Conservation (phyloP, 768 basidiomycete species). For the Phylloporus scabripes region DNA sequence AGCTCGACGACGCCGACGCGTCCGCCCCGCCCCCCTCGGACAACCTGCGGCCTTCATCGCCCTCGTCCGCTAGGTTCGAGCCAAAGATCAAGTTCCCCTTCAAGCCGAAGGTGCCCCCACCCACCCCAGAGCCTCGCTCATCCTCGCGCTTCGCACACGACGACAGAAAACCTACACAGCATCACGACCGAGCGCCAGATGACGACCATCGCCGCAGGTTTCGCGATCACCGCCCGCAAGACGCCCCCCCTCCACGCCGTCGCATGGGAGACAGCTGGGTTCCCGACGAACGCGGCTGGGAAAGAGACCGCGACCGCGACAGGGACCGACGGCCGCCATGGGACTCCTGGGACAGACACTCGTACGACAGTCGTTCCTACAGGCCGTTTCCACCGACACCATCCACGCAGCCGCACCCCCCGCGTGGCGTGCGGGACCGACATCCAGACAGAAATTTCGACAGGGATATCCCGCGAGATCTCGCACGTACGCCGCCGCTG, state of each 20-base stretch:
- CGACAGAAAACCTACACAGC: conserved; percentile 22
- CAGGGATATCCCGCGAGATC: conserved; percentile 11
- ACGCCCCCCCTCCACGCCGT: conserved; percentile 14
- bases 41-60: conserved; percentile 31
- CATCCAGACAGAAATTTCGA: conserved; percentile 20
- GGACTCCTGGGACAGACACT: conserved; percentile 22
- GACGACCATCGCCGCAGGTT: conserved; percentile 39
- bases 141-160: conserved; percentile 32
- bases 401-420: conserved; percentile 6
- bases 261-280: conserved; percentile 22
- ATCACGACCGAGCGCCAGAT: conserved; percentile 40
- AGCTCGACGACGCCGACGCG: conserved; percentile 56
- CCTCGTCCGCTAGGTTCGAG: conserved; percentile 27
- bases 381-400: conserved; percentile 9
- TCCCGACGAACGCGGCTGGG: conserved; percentile 24
- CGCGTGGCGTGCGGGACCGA: conserved; percentile 21
- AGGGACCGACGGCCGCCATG: conserved; percentile 24
- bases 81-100: conserved; percentile 70
- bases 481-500: conserved; percentile 18
- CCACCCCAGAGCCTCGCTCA: conserved; percentile 16
- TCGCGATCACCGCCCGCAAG: conserved; percentile 19
- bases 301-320: conserved; percentile 21
- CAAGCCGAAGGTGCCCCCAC: conserved; percentile 39
- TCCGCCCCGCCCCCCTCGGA: conserved; percentile 6
- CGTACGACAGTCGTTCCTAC: conserved; percentile 18